Percentiles rank a stretch among this genome's conserved stretches.
Evolutionary conservation across 202 grass and related monocot genomes (phyloP).

Genomic region (Setaria viridis): DNA sequence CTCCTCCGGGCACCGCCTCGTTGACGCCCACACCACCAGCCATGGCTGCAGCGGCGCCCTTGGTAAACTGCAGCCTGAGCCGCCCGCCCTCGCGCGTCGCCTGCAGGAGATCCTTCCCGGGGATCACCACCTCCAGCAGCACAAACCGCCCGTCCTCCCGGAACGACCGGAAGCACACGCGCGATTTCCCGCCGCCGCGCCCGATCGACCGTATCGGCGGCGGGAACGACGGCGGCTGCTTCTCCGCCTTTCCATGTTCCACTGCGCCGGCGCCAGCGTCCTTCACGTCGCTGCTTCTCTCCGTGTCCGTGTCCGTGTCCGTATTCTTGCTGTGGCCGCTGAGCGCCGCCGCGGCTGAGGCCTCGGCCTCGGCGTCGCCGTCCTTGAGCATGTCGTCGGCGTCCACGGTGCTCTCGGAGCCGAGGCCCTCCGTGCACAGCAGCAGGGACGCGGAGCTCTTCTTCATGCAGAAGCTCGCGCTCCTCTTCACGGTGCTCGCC

Average conservation of each 20-base stretch:
- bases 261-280: background rate
- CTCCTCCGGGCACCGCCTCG: conserved; percentile 21
- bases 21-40: conserved; percentile 13
- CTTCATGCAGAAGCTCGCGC: conserved; percentile 64
- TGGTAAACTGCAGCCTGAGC: conserved; percentile 71
- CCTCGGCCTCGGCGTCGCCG: conserved; percentile 34
- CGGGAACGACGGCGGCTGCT: conserved; percentile 54
- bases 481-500: conserved; percentile 35
- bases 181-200: conserved; percentile 64
- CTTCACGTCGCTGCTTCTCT: background rate
- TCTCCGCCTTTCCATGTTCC: conserved; percentile 25
- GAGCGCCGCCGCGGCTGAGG: background rate
- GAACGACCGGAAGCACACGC: conserved; percentile 72
- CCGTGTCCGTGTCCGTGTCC: background rate
- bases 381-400: conserved; percentile 71
- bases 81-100: conserved; percentile 76
- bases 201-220: conserved; percentile 85
- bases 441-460: conserved; percentile 60
- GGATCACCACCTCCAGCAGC: conserved; percentile 78
- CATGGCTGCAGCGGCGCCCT: conserved; percentile 8
- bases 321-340: background rate
- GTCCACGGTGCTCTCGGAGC: conserved; percentile 90
- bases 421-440: conserved; percentile 96
- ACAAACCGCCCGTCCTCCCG: conserved; percentile 77
- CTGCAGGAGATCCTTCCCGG: conserved; percentile 73